Evolutionary conservation across 495 filamentous ascomycete genomes (phyloP).

Genomic region (Lasiosphaeria hispida): DNA sequence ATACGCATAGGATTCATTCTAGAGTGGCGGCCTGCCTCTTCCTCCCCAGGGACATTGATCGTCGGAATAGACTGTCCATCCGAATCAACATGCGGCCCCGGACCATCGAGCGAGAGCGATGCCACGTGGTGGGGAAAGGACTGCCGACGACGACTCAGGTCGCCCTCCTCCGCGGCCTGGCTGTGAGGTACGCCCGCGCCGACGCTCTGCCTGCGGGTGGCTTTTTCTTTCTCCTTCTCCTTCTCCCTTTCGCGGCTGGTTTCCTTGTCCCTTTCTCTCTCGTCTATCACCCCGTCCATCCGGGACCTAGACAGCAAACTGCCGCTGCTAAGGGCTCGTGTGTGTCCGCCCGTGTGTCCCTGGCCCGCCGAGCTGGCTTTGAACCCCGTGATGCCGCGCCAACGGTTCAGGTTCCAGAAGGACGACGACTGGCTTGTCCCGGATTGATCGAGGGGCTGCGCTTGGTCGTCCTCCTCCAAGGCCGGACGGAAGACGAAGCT

Average conservation of each 20-base stretch:
- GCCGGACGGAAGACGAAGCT: constrained; percentile 41
- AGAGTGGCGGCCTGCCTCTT: not conserved
- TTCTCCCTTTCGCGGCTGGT: not conserved
- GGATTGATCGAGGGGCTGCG: constrained; percentile 24
- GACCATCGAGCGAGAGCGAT: not conserved
- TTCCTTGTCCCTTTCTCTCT: constrained; percentile 12
- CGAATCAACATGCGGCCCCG: constrained; percentile 8
- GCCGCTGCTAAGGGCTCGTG: constrained; percentile 18
- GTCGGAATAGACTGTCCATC: constrained; percentile 8
- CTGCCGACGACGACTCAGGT: constrained; percentile 20
- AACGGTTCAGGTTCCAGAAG: constrained; percentile 48
- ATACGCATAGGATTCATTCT: constrained; percentile 10
- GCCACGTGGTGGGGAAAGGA: constrained; percentile 14
- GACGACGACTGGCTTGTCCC: constrained; percentile 25
- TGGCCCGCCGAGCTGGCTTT: constrained; percentile 17
- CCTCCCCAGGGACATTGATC: not conserved
- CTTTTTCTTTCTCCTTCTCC: not conserved
- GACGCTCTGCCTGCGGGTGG: not conserved
- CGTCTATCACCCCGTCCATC: constrained; percentile 5
- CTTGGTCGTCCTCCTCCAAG: constrained; percentile 30
- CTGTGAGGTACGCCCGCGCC: not conserved
- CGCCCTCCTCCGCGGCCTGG: not conserved
- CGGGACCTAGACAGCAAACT: constrained; percentile 11
- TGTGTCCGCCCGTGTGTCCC: not conserved
- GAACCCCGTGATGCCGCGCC: constrained; percentile 37